Conservation (phyloP, 495 filamentous ascomycete species). For the Oleoguttula mirabilis region DNA sequence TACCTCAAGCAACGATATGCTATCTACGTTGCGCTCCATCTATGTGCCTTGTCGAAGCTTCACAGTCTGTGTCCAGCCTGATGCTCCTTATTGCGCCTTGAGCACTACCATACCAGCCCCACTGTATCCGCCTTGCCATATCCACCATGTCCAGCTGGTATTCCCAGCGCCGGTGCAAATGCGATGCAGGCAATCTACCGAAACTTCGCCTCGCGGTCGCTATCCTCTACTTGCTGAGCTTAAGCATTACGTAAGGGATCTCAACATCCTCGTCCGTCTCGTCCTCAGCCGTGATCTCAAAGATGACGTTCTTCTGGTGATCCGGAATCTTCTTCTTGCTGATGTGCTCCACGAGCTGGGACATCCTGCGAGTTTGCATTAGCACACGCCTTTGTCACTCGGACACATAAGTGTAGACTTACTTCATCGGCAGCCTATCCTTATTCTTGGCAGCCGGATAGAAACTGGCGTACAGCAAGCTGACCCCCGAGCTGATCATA, state of each 20-base stretch:
- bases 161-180: too few relatives aligned
- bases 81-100: neutral
- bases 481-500: constrained; percentile 95
- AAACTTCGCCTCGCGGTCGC: too few relatives aligned
- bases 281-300: constrained; percentile 92
- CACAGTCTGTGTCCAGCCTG: too few relatives aligned
- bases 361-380: constrained; percentile 49
- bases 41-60: too few relatives aligned
- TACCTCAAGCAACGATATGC: neutral
- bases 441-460: constrained; percentile 79
- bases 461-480: constrained; percentile 91
- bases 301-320: constrained; percentile 91
- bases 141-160: too few relatives aligned
- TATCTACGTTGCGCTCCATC: neutral
- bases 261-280: constrained; percentile 87
- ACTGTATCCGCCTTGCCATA: too few relatives aligned
- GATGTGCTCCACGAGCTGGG: constrained; percentile 74
- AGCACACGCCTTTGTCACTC: too few relatives aligned
- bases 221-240: too few relatives aligned
- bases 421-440: constrained; percentile 61
- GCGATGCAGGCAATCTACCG: too few relatives aligned
- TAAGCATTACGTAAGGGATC: constrained; percentile 93
- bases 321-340: constrained; percentile 83
- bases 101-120: neutral
- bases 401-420: constrained; percentile 29